Conservation (phyloP, 257 asterid genomes). For the Solanum piurae region DNA sequence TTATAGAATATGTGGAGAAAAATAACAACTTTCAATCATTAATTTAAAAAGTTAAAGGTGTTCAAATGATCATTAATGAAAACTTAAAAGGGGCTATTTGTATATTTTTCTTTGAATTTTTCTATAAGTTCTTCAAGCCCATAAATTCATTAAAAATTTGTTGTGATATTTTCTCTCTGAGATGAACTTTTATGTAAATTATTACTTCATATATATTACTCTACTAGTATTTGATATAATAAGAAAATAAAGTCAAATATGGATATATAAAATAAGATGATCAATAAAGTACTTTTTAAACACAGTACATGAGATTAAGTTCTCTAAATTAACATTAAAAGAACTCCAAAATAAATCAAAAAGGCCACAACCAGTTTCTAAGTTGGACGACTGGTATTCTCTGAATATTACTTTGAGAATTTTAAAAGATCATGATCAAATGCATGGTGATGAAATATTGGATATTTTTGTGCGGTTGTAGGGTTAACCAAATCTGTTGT, state of each 20-base stretch:
- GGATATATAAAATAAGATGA: not conserved
- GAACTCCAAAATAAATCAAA: not conserved
- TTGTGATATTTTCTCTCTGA: not conserved
- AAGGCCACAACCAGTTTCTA: not conserved
- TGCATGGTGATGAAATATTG: not conserved
- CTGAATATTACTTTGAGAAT: not conserved
- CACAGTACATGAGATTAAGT: not conserved
- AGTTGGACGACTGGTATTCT: not conserved
- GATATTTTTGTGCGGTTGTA: not conserved
- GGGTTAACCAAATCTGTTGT: not conserved
- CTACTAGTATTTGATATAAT: not conserved
- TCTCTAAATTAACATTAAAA: not conserved
- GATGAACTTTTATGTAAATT: not conserved
- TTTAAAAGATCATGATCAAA: constrained; percentile 7
- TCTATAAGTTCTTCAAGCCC: not conserved
- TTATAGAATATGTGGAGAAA: not conserved
- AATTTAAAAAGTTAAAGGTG: not conserved
- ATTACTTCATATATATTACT: not conserved
- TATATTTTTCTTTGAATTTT: not conserved
- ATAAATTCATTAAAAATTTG: not conserved
- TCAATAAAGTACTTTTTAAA: not conserved
- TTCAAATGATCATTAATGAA: not conserved
- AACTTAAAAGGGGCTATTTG: not conserved
- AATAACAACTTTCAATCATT: not conserved
- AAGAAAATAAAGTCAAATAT: not conserved